Conservation (phyloP, 768 basidiomycete genomes). For the Phylloporus rhodoxanthus region DNA sequence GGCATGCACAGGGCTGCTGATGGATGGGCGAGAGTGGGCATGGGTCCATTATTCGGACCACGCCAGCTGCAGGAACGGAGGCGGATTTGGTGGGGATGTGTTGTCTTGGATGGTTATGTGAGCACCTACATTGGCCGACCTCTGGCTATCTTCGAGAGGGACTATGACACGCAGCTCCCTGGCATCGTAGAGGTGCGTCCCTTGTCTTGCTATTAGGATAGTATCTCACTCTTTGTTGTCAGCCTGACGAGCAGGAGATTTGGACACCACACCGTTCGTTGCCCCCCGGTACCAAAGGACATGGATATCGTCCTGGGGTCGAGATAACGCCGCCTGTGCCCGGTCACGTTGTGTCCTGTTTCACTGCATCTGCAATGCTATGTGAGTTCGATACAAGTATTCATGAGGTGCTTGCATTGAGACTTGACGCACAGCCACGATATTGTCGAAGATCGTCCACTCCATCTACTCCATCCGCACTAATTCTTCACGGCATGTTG, state of each 20-base stretch:
- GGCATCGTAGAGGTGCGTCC: conserved; percentile 47
- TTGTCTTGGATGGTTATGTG: conserved; percentile 75
- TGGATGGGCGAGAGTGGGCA: conserved; percentile 60
- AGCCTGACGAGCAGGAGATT: conserved; percentile 62
- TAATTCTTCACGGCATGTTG: conserved; percentile 48
- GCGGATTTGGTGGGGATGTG: conserved; percentile 74
- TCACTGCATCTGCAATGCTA: conserved; percentile 67
- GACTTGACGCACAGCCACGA: conserved; percentile 44
- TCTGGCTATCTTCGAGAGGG: conserved; percentile 65
- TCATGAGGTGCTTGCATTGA: conserved; percentile 3
- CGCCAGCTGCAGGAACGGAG: conserved; percentile 65
- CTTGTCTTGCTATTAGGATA: neutral
- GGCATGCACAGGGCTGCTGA: conserved; percentile 80
- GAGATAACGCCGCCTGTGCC: conserved; percentile 31
- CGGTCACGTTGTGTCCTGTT: conserved; percentile 61
- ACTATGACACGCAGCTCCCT: conserved; percentile 71
- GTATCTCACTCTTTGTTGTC: conserved; percentile 9
- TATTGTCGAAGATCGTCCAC: conserved; percentile 64
- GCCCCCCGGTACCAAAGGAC: conserved; percentile 29
- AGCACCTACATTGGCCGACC: conserved; percentile 77
- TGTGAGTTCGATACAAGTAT: conserved; percentile 40
- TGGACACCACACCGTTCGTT: conserved; percentile 41
- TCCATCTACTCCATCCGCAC: conserved; percentile 64
- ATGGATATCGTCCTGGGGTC: conserved; percentile 20
- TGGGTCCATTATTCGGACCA: conserved; percentile 52